Conservation (phyloP, 345 rosid genomes). For the Corchorus olitorius region DNA sequence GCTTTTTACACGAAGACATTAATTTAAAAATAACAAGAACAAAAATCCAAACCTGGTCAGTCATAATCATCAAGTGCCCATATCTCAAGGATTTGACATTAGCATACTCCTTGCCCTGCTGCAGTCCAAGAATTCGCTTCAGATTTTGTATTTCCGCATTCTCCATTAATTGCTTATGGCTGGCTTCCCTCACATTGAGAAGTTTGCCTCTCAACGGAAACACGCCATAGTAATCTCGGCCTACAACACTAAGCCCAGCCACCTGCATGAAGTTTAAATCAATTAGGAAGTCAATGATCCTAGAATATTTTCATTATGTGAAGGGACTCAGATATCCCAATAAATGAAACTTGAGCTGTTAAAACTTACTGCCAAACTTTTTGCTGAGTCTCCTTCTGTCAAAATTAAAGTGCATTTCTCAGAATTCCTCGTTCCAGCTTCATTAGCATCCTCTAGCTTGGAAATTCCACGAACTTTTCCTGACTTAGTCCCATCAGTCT, state of each 20-base stretch:
- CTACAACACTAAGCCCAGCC: slow-evolving; percentile 70
- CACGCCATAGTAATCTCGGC: slow-evolving; percentile 76
- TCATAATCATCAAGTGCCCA: slow-evolving; percentile 99
- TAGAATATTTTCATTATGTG: background rate
- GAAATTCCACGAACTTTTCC: slow-evolving; percentile 58
- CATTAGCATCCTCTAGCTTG: slow-evolving; percentile 90
- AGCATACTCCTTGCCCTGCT: slow-evolving; percentile 74
- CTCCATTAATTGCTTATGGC: slow-evolving; percentile 71
- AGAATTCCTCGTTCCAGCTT: slow-evolving; percentile 86
- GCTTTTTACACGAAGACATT: background rate
- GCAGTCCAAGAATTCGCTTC: slow-evolving; percentile 94
- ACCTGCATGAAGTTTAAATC: slow-evolving; percentile 41
- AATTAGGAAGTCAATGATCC: slow-evolving; percentile 21
- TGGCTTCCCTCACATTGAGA: slow-evolving; percentile 96
- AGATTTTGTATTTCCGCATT: slow-evolving; percentile 82
- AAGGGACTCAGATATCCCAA: background rate
- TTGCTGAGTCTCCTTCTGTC: slow-evolving; percentile 99
- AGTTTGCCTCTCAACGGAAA: slow-evolving; percentile 94
- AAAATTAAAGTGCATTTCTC: slow-evolving; percentile 79
- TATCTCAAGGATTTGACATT: slow-evolving; percentile 88
- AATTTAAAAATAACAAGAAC: background rate
- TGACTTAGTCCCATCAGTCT: slow-evolving; percentile 83
- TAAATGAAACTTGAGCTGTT: background rate
- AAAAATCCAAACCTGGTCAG: slow-evolving; percentile 71
- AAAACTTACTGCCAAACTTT: slow-evolving; percentile 84